phyloP scores from a whole-genome alignment of 495 filamentous ascomycete genomes.

The Neurospora sublineolata region DNA sequence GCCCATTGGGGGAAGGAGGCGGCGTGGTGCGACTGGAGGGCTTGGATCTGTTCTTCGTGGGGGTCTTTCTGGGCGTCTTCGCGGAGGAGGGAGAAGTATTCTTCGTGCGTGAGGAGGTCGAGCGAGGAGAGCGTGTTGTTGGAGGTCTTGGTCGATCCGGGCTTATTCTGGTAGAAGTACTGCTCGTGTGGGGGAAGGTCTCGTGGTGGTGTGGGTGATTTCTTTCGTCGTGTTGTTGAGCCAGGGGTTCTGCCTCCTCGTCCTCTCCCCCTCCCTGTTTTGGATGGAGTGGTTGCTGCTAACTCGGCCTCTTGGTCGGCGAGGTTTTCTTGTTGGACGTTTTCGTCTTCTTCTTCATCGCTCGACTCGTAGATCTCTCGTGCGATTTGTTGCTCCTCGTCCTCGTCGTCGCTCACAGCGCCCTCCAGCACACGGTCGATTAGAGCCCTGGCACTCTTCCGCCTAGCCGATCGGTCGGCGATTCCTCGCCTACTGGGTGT shows the following conservation, averaged over 20 bases:
- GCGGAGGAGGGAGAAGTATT: conserved; percentile 67
- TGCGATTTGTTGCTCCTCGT: conserved; percentile 61
- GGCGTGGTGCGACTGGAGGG: conserved; percentile 62
- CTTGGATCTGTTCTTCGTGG: conserved; percentile 57
- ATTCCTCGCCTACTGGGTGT: conserved; percentile 51
- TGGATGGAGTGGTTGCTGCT: conserved; percentile 16
- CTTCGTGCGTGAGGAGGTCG: conserved; percentile 71
- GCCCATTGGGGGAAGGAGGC: conserved; percentile 82
- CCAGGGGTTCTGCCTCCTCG: conserved; percentile 19
- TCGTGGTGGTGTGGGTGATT: conserved; percentile 65
- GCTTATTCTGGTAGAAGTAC: conserved; percentile 87
- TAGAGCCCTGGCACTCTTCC: conserved; percentile 67
- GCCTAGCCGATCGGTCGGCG: conserved; percentile 72
- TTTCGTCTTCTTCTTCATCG: conserved; percentile 32
- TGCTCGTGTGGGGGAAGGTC: conserved; percentile 77
- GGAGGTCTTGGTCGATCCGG: conserved; percentile 70
- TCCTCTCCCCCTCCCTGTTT: conserved; percentile 16
- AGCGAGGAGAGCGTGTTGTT: conserved; percentile 72
- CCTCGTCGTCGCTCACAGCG: conserved; percentile 63
- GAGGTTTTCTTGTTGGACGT: conserved; percentile 29
- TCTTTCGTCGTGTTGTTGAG: conserved; percentile 37
- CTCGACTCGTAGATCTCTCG: conserved; percentile 55
- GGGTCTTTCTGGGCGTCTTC: conserved; percentile 41
- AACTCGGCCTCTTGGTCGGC: conserved; percentile 8
- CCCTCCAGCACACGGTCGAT: conserved; percentile 51